Evolutionary conservation across 1,284 basidiomycete species (phyloP), one percentile per base, ranked within the genome.

Genomic region (Takashimella koratensis): DNA sequence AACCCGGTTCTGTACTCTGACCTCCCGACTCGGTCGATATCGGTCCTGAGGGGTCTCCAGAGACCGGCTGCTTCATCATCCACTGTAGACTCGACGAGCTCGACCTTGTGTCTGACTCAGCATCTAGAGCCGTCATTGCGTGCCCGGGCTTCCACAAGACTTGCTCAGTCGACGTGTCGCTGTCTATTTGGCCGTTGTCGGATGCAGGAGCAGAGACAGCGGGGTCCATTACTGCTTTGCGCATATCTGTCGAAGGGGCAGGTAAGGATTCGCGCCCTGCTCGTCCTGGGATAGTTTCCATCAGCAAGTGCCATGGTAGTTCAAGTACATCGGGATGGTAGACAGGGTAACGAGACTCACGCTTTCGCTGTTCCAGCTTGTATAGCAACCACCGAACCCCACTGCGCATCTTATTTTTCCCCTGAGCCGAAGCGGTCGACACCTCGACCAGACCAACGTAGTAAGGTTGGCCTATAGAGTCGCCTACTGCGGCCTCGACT

Each of bases 371-470:
- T 50, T 74, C 72, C 2, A 74, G 52, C 23, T 70, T 67, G 49
- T 68, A 71, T 40, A 76, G 44, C 20, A 76, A 49, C 71, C 73
- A 76, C 20, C 71, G 56, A 12, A 76, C 53, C n/a, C 67, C 69
- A 45, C 72, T 74, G 27, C 68, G 52, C 71, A 74, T 75, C 61
- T 76, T 76, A 26, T 66, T 64, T 57, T 72, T 71, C 12, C 75
- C 75, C 43, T 73, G 68, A 2, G 61, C 46, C 8, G 66, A 64
- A 22, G 59, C 52, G 0, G 59, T 64, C 0, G 70, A 70, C 5
- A 75, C 67, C 56, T 76, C 75, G 36, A 76, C 74, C 45, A 76
- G 48, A 5, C 75, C 75, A 21, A 75, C 69, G 49, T 73, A 71
- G 63, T 65, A 70, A 10, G 73, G 70, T 26, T 74, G 65, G 3